Evolutionary conservation across 495 filamentous ascomycete species (phyloP).

Genomic region (Annulohypoxylon nitens): DNA sequence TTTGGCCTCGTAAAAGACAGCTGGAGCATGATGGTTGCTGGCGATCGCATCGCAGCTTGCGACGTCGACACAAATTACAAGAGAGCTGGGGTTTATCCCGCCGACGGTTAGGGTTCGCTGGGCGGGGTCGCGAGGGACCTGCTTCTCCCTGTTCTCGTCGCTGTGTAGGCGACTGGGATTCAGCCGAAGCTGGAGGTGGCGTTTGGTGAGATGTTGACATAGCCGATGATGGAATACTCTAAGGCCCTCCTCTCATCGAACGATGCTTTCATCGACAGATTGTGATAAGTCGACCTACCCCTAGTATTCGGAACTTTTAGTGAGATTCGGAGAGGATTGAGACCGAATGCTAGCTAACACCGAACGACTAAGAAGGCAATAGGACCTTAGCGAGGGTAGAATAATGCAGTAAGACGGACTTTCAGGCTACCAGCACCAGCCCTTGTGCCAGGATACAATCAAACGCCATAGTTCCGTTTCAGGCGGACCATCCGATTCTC

Average conservation of each 20-base stretch:
- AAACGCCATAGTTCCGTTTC: no score
- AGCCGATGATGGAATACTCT: constrained; percentile 5
- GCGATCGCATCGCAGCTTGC: constrained; percentile 22
- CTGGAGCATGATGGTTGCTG: constrained; percentile 15
- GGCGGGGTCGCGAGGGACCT: not conserved
- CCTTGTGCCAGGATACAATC: not conserved
- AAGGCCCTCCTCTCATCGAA: constrained; percentile 4
- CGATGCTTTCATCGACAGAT: constrained; percentile 3
- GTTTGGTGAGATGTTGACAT: constrained; percentile 14
- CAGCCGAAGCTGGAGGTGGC: not conserved
- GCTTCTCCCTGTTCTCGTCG: constrained; percentile 6
- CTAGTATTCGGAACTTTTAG: not conserved
- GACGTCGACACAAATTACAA: constrained; percentile 15
- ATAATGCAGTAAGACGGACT: not conserved
- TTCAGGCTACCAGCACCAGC: not conserved
- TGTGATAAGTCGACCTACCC: not conserved
- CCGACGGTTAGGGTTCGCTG: constrained; percentile 8
- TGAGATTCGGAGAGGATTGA: not conserved
- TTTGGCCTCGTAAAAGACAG: constrained; percentile 2
- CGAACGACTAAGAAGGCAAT: not conserved
- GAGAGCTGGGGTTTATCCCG: constrained; percentile 14
- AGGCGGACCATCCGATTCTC: constrained; percentile 1
- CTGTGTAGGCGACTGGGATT: constrained; percentile 12
- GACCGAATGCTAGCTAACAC: not conserved
- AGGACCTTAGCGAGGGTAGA: not conserved